Evolutionary conservation across 1,284 basidiomycete genomes (phyloP), one percentile per base, ranked within the genome.

Genomic region (Tausonia pullulans): DNA sequence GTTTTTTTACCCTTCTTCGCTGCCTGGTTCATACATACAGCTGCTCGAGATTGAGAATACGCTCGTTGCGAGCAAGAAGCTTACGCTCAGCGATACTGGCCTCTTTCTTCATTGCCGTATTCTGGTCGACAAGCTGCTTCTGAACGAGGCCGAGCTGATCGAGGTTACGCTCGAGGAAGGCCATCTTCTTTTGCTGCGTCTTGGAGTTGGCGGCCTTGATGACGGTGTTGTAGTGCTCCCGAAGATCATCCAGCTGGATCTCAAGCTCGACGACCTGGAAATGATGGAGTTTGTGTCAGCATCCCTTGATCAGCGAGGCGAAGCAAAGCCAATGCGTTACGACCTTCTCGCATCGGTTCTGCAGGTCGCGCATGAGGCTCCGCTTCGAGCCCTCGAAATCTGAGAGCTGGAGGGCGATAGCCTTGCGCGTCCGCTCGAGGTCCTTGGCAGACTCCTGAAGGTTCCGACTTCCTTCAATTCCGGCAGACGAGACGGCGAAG

Each of bases 381-480:
- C 97, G 96, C 84, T 98, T 98, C 74, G 98, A 92, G 48, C 88
- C 87, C 75, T 99, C 96, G 75, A 98, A 99, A 75, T 99, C 96
- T 69, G 93, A 89, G 69, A 97, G 85, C 74, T 98, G 96, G 39
- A 92, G 86, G 70, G 94, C 94, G 79, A 98, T 94, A 16, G 91
- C 90, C 79, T 98, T 97, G 71, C 96, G 86, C 60, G 91, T 93
- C 62, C 94, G 83, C 78, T 99, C 97, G 71, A 98, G 85, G 78
- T 99, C 97, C 77, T 94, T 88, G 6, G 94, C 92, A 71, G 91
- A 93, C 78, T 95, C 90, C 60, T 92, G 94, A 56, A 98, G 83
- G 76, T 90, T 92, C 82, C 92, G 95, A 62, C 94, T 92, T 64
- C 94, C 93, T 74, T 94, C 90, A 72, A 95, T 92, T 63, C 94